These are phyloP conservation scores for Elsinoe necatrix DNA, from an alignment of 2,329 filamentous ascomycete species.

Conservation along the genomic window DNA sequence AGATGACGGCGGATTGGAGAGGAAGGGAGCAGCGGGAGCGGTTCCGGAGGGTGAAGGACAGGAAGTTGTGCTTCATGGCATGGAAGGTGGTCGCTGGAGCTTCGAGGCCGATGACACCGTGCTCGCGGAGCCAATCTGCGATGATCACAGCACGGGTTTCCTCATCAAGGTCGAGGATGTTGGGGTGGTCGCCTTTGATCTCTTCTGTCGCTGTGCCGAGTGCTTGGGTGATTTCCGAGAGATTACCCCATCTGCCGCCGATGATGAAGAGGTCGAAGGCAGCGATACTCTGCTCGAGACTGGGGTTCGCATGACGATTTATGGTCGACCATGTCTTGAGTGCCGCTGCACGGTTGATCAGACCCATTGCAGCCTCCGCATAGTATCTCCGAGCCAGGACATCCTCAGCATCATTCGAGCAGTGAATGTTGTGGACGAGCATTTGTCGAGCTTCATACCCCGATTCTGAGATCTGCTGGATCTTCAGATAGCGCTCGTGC, in stretches of 20 bases:
- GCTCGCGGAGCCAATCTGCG: slow-evolving; percentile 58
- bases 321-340: slow-evolving; percentile 66
- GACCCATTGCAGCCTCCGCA: slow-evolving; percentile 63
- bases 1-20: slow-evolving; percentile 79
- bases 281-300: slow-evolving; percentile 66
- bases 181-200: slow-evolving; percentile 47
- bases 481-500: slow-evolving; percentile 58
- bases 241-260: slow-evolving; percentile 56
- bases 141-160: slow-evolving; percentile 61
- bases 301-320: slow-evolving; percentile 41
- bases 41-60: slow-evolving; percentile 74
- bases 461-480: slow-evolving; percentile 56
- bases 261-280: slow-evolving; percentile 87
- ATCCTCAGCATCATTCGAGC: slow-evolving; percentile 56
- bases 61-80: slow-evolving; percentile 75
- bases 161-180: slow-evolving; percentile 50
- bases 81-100: slow-evolving; percentile 54
- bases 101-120: slow-evolving; percentile 59
- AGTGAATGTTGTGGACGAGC: slow-evolving; percentile 57
- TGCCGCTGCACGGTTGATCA: slow-evolving; percentile 72
- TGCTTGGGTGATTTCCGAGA: slow-evolving; percentile 53
- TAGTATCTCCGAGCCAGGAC: slow-evolving; percentile 72
- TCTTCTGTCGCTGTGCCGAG: slow-evolving; percentile 55
- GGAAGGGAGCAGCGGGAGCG: slow-evolving; percentile 74
- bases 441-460: slow-evolving; percentile 88